Evolutionary conservation across 2,329 filamentous ascomycete genomes (phyloP).

Genomic region (Talaromyces pinophilus): DNA sequence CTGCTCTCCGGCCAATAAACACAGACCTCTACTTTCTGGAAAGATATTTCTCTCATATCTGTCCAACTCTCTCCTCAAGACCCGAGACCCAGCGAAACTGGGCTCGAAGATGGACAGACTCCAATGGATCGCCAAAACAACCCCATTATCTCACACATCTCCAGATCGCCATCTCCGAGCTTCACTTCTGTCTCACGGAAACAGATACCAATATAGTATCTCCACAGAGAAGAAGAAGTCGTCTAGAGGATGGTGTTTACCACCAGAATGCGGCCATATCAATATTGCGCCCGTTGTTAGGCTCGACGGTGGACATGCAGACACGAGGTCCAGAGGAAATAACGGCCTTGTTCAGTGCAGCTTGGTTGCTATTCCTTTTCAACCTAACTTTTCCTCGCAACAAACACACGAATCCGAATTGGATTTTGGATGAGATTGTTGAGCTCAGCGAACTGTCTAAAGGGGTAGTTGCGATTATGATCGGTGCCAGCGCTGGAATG

Average conservation of each 20-base stretch:
- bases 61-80: conserved; percentile 11
- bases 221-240: background rate
- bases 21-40: conserved; percentile 14
- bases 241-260: background rate
- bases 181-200: conserved; percentile 13
- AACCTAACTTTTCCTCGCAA: conserved; percentile 10
- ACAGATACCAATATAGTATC: background rate
- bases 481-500: background rate
- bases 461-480: conserved; percentile 15
- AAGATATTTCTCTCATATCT: conserved; percentile 13
- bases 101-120: conserved; percentile 4
- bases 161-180: conserved; percentile 14
- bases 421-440: conserved; percentile 17
- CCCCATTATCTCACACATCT: conserved; percentile 19
- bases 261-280: conserved; percentile 17
- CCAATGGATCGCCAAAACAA: background rate
- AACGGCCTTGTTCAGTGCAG: conserved; percentile 3
- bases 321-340: background rate
- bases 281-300: conserved; percentile 10
- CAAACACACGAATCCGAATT: background rate
- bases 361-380: conserved; percentile 16
- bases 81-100: conserved; percentile 16
- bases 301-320: background rate
- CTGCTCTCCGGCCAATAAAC: background rate
- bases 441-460: conserved; percentile 18